Evolutionary conservation across 78 protist genomes (phyloP).

Genomic region (Isochrysis galbana): DNA sequence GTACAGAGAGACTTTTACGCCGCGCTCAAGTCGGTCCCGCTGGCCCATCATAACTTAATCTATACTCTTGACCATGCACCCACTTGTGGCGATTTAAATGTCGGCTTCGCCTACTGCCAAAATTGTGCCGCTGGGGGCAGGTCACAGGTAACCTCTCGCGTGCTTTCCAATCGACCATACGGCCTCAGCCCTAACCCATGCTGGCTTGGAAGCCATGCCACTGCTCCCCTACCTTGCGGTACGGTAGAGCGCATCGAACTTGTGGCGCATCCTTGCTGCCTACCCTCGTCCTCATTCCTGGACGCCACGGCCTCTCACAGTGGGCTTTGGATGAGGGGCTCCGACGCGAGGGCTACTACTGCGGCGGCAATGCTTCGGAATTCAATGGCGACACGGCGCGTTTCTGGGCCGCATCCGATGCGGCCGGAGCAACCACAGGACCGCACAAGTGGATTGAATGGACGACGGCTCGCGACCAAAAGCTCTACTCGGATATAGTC

Average conservation of each 20-base stretch:
- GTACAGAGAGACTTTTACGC: neutral
- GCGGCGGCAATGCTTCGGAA: neutral
- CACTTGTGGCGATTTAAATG: neutral
- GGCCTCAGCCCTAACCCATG: too few relatives aligned
- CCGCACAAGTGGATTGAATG: neutral
- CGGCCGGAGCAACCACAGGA: neutral
- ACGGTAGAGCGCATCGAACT: too few relatives aligned
- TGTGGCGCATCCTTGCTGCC: too few relatives aligned
- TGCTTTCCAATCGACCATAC: too few relatives aligned
- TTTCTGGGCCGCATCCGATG: neutral
- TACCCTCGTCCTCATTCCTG: too few relatives aligned
- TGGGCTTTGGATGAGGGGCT: neutral
- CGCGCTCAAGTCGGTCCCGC: neutral
- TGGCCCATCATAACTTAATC: neutral
- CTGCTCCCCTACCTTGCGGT: neutral
- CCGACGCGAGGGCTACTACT: neutral
- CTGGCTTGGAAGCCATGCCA: too few relatives aligned
- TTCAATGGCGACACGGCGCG: neutral
- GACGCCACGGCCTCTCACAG: too few relatives aligned
- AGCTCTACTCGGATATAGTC: neutral
- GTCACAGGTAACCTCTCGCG: too few relatives aligned
- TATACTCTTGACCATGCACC: neutral
- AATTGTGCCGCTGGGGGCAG: neutral
- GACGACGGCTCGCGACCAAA: neutral
- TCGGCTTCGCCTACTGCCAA: neutral